phyloP scores from a whole-genome alignment of 2,329 filamentous ascomycete species.

The Arthrinium puccinioides region DNA sequence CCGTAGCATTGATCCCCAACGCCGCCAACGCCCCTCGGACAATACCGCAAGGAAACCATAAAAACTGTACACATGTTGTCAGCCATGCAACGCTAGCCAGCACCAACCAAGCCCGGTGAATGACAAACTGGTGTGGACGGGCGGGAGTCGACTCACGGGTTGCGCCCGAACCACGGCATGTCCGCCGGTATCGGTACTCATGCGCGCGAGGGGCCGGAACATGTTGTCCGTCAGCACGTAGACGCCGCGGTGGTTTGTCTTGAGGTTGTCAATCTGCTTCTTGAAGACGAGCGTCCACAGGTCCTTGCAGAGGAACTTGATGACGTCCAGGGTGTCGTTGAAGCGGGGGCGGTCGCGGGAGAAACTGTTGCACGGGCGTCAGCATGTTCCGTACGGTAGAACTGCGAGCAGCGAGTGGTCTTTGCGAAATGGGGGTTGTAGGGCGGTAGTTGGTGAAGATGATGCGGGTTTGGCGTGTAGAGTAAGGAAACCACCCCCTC shows the following conservation, averaged over 20 bases:
- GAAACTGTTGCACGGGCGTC: too few species aligned
- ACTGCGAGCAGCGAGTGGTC: too few species aligned
- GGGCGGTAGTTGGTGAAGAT: too few species aligned
- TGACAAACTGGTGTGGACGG: too few species aligned
- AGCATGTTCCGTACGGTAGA: too few species aligned
- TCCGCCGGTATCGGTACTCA: conserved; percentile 75
- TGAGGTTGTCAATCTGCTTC: conserved; percentile 97
- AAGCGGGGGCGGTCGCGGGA: conserved; percentile 80
- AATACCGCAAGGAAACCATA: conserved; percentile 93
- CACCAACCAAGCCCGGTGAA: not conserved
- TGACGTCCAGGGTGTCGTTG: conserved; percentile 86
- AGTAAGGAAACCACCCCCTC: not conserved
- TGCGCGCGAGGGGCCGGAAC: conserved; percentile 81
- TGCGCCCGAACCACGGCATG: conserved; percentile 70
- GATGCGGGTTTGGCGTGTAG: too few species aligned
- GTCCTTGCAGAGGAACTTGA: conserved; percentile 98
- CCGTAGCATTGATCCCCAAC: conserved; percentile 82
- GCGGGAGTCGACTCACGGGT: conserved; percentile 49
- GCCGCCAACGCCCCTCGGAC: conserved; percentile 89
- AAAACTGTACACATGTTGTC: too few species aligned
- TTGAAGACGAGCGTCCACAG: conserved; percentile 90
- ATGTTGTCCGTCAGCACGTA: conserved; percentile 92
- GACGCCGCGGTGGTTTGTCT: conserved; percentile 94
- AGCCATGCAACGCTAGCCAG: too few species aligned
- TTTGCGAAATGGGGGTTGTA: too few species aligned